Percentiles rank a stretch among this genome's conserved stretches.
Evolutionary conservation across 192 early-diverging fungal species (phyloP).

Genomic region (Lunasporangiospora selenospora): DNA sequence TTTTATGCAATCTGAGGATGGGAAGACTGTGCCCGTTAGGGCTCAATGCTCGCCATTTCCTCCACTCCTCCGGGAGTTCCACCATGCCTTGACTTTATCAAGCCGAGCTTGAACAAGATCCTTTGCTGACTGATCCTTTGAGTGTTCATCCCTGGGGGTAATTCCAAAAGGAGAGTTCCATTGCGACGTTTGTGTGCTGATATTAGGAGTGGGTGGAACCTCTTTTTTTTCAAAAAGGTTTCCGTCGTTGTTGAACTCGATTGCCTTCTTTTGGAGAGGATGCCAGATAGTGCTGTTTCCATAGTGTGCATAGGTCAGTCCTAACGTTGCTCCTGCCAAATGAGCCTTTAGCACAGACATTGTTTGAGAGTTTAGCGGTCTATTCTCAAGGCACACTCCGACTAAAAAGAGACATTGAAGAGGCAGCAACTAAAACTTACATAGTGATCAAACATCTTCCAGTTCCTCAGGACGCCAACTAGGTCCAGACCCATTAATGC

Average conservation of each 20-base stretch:
- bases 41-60: background rate
- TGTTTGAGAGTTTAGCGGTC: no score
- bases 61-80: constrained; percentile 20
- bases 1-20: no score
- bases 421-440: constrained; percentile 50
- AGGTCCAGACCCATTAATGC: constrained; percentile 76
- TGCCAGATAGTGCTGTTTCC: constrained; percentile 55
- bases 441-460: constrained; percentile 80
- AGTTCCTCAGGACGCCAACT: constrained; percentile 72
- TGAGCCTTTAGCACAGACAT: constrained; percentile 61
- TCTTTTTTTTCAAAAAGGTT: constrained; percentile 22
- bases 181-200: background rate
- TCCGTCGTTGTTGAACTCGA: constrained; percentile 38
- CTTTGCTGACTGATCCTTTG: constrained; percentile 20
- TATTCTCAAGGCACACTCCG: no score
- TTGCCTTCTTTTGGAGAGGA: constrained; percentile 46
- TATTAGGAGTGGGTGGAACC: background rate
- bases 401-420: background rate
- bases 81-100: constrained; percentile 37
- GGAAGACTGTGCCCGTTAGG: no score
- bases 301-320: constrained; percentile 62
- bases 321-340: constrained; percentile 69
- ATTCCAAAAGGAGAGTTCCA: background rate
- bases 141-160: background rate
- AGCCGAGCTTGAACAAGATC: constrained; percentile 14